Percentiles rank a stretch among this genome's conserved stretches.
Evolutionary conservation across 805 yeast genomes (phyloP).

Genomic region (Lipomyces mesembrius): DNA sequence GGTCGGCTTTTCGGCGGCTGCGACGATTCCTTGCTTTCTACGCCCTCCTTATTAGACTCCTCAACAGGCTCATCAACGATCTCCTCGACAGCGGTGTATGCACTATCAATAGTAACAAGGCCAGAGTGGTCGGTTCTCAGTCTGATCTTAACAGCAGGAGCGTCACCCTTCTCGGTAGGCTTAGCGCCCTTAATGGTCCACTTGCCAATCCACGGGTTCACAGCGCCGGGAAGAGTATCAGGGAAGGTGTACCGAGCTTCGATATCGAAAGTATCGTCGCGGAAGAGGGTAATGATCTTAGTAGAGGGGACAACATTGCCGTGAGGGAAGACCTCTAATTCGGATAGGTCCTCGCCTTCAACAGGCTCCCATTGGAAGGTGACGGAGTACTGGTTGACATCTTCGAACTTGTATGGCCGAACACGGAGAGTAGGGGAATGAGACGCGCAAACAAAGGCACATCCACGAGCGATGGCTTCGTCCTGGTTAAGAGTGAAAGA

Average conservation of each 20-base stretch:
- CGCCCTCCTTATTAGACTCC: conserved; percentile 53
- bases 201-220: conserved; percentile 68
- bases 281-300: conserved; percentile 90
- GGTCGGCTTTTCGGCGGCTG: conserved; percentile 74
- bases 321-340: conserved; percentile 94
- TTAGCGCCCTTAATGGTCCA: conserved; percentile 89
- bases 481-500: conserved; percentile 97
- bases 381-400: conserved; percentile 86
- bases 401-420: conserved; percentile 98
- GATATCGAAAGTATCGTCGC: conserved; percentile 84
- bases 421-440: conserved; percentile 99
- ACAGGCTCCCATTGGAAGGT: conserved; percentile 94
- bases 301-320: conserved; percentile 94
- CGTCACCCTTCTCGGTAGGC: conserved; percentile 70
- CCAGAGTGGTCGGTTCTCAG: conserved; percentile 98
- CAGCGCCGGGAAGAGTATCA: conserved; percentile 71
- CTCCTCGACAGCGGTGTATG: conserved; percentile 92
- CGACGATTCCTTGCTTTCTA: conserved; percentile 54
- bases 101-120: conserved; percentile 88
- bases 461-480: conserved; percentile 99
- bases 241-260: conserved; percentile 84
- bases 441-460: conserved; percentile 97
- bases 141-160: conserved; percentile 86
- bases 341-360: conserved; percentile 85
- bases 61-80: conserved; percentile 87